Evolutionary conservation across 177 flowering plant species (phyloP).

Genomic region (Vitis hybrid): DNA sequence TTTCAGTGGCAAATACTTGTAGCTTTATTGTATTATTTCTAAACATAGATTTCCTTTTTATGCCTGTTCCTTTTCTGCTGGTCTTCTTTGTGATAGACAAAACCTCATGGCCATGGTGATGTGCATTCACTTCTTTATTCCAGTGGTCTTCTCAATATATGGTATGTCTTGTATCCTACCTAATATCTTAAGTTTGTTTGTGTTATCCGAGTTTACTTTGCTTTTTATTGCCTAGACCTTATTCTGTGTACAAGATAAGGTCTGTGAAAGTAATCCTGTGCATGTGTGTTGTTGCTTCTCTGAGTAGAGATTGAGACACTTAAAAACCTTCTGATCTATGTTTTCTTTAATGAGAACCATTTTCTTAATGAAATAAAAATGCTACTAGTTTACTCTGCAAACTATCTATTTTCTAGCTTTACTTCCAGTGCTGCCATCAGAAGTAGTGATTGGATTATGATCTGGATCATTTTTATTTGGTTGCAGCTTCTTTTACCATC

Average conservation of each 20-base stretch:
- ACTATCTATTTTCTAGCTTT: background rate
- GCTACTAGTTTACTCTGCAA: background rate
- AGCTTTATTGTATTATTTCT: background rate
- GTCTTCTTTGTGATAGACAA: constrained; percentile 54
- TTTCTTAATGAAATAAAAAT: background rate
- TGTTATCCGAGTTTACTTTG: background rate
- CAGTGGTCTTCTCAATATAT: constrained; percentile 70
- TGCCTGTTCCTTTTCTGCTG: constrained; percentile 4
- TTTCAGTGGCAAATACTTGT: background rate
- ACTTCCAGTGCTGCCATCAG: background rate
- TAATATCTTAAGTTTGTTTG: background rate
- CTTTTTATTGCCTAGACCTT: background rate
- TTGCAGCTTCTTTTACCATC: background rate
- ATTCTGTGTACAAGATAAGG: too few relatives aligned
- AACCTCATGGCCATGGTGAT: constrained; percentile 99
- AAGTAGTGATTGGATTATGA: background rate
- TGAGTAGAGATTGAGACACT: background rate
- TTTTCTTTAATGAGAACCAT: background rate
- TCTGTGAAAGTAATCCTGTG: background rate
- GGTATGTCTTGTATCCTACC: constrained; percentile 46
- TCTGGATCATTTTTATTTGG: background rate
- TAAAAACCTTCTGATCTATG: background rate
- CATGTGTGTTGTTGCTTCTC: background rate
- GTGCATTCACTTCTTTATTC: constrained; percentile 95
- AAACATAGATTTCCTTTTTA: background rate